phyloP scores from a whole-genome alignment of 345 rosid species.

The Eucalyptus microcorys region DNA sequence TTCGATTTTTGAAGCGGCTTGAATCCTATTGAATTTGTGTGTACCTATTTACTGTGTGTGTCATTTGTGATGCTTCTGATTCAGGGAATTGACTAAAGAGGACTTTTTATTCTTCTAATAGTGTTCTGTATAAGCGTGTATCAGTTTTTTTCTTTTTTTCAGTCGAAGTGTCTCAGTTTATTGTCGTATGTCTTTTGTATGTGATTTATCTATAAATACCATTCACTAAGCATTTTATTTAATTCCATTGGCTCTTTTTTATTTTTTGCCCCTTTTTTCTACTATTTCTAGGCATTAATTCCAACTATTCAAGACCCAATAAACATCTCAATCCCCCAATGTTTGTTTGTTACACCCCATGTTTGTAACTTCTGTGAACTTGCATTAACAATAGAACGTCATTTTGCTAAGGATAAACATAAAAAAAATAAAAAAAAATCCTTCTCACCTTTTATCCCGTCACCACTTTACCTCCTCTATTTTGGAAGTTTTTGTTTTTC shows the following conservation, averaged over 20 bases:
- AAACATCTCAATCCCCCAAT: too few species aligned
- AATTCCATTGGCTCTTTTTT: neutral
- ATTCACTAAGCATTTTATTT: neutral
- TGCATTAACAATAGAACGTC: too few species aligned
- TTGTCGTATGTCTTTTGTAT: too few species aligned
- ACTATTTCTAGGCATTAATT: neutral
- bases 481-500: too few species aligned
- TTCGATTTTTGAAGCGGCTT: neutral
- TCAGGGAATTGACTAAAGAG: neutral
- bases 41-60: neutral
- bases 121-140: neutral
- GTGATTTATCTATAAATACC: neutral
- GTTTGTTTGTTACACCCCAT: too few species aligned
- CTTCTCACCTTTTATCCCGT: too few species aligned
- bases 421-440: too few species aligned
- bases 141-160: accelerated
- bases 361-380: too few species aligned
- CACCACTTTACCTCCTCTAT: too few species aligned
- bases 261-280: neutral
- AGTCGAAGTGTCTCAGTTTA: too few species aligned
- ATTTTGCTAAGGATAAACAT: too few species aligned
- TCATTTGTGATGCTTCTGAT: neutral
- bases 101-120: neutral
- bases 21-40: neutral
- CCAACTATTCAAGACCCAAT: neutral